Base-by-base conservation (phyloP, 345 rosid genomes). In the Trapa incisa region DNA sequence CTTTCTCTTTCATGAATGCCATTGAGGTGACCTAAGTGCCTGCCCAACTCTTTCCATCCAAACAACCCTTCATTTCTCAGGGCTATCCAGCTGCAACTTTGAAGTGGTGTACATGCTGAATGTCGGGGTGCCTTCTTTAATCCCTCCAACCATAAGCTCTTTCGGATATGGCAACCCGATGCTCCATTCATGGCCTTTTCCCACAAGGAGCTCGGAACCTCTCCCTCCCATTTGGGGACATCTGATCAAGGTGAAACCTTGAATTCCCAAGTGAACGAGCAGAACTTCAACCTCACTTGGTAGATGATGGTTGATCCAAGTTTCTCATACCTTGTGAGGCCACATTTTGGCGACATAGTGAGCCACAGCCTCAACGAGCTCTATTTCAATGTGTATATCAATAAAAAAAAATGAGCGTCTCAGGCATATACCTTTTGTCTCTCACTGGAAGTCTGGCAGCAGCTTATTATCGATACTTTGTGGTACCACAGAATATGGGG, bases 251-350 rank as follows among this genome's bases (percentile, higher is more conserved):
- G 92, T 3, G 87, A 82, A 0, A 84, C 83, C 2, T 73, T 75
- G 1, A 80, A 85, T 65, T 76, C 94, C 2, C 70, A 80, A 36
- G 77, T 84, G 11, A 37, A 36, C 57, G 74, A 73, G 5, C 81
- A 87, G n/a, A 84, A 84, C 54, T 89, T 89, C 76, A 93, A 93
- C 64, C 86, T 93, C 53, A 85, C 87, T 4, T 93, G 94, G 98
- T 61, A 67, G 60, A 71, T 87, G 84, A 68, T 3, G 37, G 87
- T 88, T 29, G 91, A 88, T 66, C 74, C 77, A 0, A 79, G 83
- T 50, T 86, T 80, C 67, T 71, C 83, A 13, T 90, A 93, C 75
- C 68, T 86, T 73, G 72, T 88, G 47, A 80, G 97, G 73, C 12
- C 83, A 67, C 97, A 89, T 66, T 93, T 93, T 68, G 86, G 97